Base-by-base conservation (phyloP, 2,329 filamentous ascomycete genomes). In the Phyllosticta capitalensis region DNA sequence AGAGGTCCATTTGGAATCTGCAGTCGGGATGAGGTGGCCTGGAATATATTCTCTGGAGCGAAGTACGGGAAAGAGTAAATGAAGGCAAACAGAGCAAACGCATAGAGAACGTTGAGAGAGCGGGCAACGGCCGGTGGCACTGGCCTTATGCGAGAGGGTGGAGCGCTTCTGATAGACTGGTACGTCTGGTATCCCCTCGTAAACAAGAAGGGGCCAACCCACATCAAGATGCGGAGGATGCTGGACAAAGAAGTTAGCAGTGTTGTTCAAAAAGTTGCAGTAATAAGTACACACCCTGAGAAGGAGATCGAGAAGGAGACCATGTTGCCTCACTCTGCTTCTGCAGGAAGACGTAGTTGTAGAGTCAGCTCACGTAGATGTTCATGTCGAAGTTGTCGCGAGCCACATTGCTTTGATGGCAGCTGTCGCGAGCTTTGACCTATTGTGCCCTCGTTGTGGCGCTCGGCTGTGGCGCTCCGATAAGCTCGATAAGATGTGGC, bases 1-100 rank as follows among this genome's bases (percentile, higher is more conserved):
- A 97, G 81, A 33, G 95, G 86, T 68, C 92, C 89, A 50, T 83
- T 86, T n/a, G 90, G 86, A 50, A 89, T 92, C 67, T 91, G 88
- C 19, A 97, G 83, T 33, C 92, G 89, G 55, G 90, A 94, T 60
- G 85, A 79, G 0, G 92, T 96, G 19, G 78, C 73, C 28, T 73
- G 69, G 79, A 97, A 96, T 72, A 97, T 78, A 75, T 96, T 96
- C 70, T 90, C 85, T 4, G 89, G 87, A 5, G 83, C 78, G 68
- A 90, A 85, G 61, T 75, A 64, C 0, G 90, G 86, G 0, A 92
- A 75, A 17, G 87, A 85, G 61, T 83, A 80, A 61, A 85, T 67
- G 56, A 89, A 72, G 65, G 79, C 81, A 61, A 80, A 63, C 52
- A 78, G 64, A 52, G 78, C 78, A 63, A 79, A 76, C 65, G 82